Base-by-base conservation (phyloP, 768 basidiomycete genomes). In the Mycena rosella region DNA sequence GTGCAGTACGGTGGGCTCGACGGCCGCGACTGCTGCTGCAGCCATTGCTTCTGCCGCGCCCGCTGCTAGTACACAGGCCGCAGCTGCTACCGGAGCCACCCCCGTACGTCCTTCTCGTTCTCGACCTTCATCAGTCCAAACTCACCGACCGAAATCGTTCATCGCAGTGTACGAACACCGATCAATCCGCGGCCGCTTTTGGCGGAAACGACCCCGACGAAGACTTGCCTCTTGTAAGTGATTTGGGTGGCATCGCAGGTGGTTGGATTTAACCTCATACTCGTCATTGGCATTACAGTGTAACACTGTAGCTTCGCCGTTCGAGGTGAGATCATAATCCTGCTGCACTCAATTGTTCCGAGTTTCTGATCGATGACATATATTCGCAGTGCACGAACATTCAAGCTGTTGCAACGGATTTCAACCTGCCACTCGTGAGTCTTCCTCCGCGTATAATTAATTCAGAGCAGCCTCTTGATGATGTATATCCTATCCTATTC, bases 1-100 rank as follows among this genome's bases (percentile, higher is more conserved):
- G 52, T 53, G 52, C 52, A 53, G 52, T 22, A 53, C 52, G 24
- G 30, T 34, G 52, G 32, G 32, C 32, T 34, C 52, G 18, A 30
- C 52, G 18, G 52, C 52, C 30, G 52, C 52, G 18, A 53, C 32
- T 53, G 52, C 52, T 11, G 30, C 52, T 34, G 52, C 32, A n/a
- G 52, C 32, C n/a, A 34, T 26, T 53, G 30, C 52, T 34, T 22
- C 45, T 47, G 45, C 45, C 45, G 45, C 45, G 20, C 45, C 30
- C 51, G 32, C 51, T 53, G 51, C 51, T 32, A 53, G 27, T 53
- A 53, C 51, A 29, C 51, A 53, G 51, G 51, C 32, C 51, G 27
- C 27, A 34, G 51, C 32, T 53, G 29, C 49, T 51, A 53, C 51
- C 51, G 27, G 51, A 32, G 34, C 27, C 27, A 53, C 51, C 51